These are phyloP conservation scores for Meira miltonrushii DNA, from an alignment of 1,284 basidiomycete genomes.

Conservation along the genomic window DNA sequence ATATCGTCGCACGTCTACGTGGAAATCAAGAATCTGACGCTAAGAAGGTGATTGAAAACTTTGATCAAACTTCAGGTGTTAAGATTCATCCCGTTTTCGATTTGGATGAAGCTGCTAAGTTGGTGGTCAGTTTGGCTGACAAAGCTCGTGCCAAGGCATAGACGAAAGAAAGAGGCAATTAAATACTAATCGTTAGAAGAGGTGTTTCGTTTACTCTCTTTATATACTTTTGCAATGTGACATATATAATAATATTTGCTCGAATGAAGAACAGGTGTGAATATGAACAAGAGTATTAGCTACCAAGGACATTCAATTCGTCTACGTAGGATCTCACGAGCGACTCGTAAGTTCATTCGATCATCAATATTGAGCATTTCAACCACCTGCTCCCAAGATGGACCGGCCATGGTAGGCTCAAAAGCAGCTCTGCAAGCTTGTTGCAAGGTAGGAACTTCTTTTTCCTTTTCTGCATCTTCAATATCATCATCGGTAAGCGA, in stretches of 20 bases:
- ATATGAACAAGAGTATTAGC: background rate
- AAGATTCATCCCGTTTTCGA: constrained; percentile 10
- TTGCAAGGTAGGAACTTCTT: background rate
- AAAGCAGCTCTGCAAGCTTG: constrained; percentile 7
- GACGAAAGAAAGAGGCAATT: background rate
- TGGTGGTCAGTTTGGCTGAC: constrained; percentile 4
- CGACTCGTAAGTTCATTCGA: constrained; percentile 1
- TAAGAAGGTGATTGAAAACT: constrained; percentile 7
- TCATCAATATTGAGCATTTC: constrained; percentile 1
- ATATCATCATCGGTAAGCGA: background rate
- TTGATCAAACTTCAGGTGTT: constrained; percentile 4
- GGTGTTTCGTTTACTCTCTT: too few relatives aligned
- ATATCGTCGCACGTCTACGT: constrained; percentile 11
- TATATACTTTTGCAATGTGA: too few relatives aligned
- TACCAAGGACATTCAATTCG: constrained; percentile 1
- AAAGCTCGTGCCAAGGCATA: background rate
- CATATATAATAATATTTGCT: too few relatives aligned
- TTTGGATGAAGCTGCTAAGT: constrained; percentile 8
- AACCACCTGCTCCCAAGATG: background rate
- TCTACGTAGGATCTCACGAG: constrained; percentile 4
- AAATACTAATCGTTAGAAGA: background rate
- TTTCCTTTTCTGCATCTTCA: background rate
- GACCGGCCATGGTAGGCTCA: background rate
- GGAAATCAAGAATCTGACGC: constrained; percentile 9
- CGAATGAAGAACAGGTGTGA: too few relatives aligned